Conservation (phyloP, 495 filamentous ascomycete genomes). For the Penicillium nucicola region DNA sequence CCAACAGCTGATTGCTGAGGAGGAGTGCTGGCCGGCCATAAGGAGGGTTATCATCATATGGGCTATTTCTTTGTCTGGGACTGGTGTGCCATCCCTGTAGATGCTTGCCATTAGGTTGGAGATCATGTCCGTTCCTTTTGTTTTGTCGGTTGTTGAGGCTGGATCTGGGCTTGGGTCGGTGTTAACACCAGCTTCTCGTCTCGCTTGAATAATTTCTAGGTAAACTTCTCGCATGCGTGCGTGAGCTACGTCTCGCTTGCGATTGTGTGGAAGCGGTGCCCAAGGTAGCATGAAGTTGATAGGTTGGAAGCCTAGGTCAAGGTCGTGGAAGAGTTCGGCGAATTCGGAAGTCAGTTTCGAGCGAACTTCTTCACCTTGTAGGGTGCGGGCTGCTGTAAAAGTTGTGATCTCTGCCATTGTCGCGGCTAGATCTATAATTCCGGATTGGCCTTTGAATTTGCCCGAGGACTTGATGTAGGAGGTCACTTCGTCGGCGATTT, state of each 20-base stretch:
- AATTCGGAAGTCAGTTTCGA: conserved; percentile 62
- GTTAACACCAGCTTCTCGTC: conserved; percentile 44
- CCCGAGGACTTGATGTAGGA: conserved; percentile 63
- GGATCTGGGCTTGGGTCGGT: conserved; percentile 14
- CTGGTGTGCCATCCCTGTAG: conserved; percentile 68
- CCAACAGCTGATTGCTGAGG: conserved; percentile 77
- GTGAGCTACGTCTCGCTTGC: conserved; percentile 73
- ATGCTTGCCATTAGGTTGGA: conserved; percentile 75
- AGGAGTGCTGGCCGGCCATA: conserved; percentile 88
- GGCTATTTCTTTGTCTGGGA: conserved; percentile 78
- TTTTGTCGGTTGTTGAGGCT: conserved; percentile 41
- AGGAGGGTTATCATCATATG: conserved; percentile 91
- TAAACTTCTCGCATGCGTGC: conserved; percentile 72
- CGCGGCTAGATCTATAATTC: conserved; percentile 59
- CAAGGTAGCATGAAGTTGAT: conserved; percentile 85
- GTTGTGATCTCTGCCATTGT: conserved; percentile 83
- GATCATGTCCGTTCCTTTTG: conserved; percentile 62
- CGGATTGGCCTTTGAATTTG: conserved; percentile 65
- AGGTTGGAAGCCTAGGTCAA: conserved; percentile 79
- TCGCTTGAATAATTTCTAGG: conserved; percentile 68
- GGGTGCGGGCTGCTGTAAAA: conserved; percentile 75
- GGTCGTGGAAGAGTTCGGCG: conserved; percentile 74
- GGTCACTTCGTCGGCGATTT: conserved; percentile 72
- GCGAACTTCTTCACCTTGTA: conserved; percentile 80
- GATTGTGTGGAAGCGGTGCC: conserved; percentile 83